These are phyloP conservation scores for Phyllosticta ampelicida DNA, from an alignment of 2,329 filamentous ascomycete genomes.

Conservation along the genomic window DNA sequence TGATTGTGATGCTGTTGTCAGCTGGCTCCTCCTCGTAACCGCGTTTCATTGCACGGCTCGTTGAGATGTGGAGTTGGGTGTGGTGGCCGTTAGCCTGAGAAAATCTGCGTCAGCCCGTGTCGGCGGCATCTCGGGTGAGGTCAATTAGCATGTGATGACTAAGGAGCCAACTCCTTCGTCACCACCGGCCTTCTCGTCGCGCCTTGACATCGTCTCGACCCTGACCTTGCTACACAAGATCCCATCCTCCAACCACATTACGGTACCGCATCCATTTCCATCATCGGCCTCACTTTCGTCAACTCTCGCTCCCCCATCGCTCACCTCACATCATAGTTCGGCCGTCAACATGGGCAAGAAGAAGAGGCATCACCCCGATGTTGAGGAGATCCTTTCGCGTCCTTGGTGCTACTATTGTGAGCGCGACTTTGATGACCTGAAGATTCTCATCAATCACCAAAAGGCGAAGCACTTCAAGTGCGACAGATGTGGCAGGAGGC, in stretches of 20 bases:
- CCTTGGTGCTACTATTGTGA: slow-evolving; percentile 99
- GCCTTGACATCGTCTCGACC: neutral
- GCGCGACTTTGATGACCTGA: slow-evolving; percentile 93
- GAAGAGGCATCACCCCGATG: slow-evolving; percentile 72
- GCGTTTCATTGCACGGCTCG: neutral
- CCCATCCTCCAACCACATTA: neutral
- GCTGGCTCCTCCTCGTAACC: neutral
- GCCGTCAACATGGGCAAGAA: slow-evolving; percentile 64
- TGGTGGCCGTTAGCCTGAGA: too few relatives aligned
- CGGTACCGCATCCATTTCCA: neutral
- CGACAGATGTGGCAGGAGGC: slow-evolving; percentile 71
- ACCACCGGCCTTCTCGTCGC: neutral
- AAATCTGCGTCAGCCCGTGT: too few relatives aligned
- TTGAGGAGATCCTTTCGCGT: slow-evolving; percentile 77
- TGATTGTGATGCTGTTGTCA: too few relatives aligned
- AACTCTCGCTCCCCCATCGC: neutral
- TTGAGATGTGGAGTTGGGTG: neutral
- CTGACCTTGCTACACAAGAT: neutral
- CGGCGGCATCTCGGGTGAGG: too few relatives aligned
- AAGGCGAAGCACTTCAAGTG: slow-evolving; percentile 99
- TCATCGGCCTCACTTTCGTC: neutral
- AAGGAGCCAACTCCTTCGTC: neutral
- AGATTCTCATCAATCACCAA: slow-evolving; percentile 92
- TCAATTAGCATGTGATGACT: neutral
- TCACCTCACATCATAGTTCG: neutral